Evolutionary conservation across 805 yeast species (phyloP).

Genomic region (Saccharomycopsis microspora): DNA sequence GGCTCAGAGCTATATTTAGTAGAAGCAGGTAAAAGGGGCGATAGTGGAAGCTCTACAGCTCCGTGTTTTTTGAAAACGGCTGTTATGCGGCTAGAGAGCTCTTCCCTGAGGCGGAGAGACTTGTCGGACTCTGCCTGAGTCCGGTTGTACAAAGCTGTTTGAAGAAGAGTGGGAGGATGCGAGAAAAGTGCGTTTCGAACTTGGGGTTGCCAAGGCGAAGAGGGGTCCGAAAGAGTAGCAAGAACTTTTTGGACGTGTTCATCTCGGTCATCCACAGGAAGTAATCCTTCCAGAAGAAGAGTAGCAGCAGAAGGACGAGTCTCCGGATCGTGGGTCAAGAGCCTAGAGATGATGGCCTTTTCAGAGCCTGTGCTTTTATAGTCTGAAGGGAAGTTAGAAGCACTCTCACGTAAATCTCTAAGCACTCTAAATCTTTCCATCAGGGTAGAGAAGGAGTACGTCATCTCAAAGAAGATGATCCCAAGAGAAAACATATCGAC

Average conservation of each 20-base stretch:
- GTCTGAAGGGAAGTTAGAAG: slow-evolving; percentile 59
- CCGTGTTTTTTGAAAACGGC: slow-evolving; percentile 71
- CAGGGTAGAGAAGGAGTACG: slow-evolving; percentile 71
- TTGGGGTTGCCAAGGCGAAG: slow-evolving; percentile 90
- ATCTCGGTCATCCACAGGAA: slow-evolving; percentile 87
- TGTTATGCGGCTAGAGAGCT: slow-evolving; percentile 45
- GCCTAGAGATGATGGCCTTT: slow-evolving; percentile 48
- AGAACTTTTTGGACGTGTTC: slow-evolving; percentile 82
- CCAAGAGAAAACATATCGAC: slow-evolving; percentile 96
- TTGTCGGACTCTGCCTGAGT: slow-evolving; percentile 17
- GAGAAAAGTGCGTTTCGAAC: slow-evolving; percentile 79
- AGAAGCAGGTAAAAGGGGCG: slow-evolving; percentile 68
- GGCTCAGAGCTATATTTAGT: slow-evolving; percentile 55
- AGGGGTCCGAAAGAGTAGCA: slow-evolving; percentile 74
- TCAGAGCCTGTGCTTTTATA: slow-evolving; percentile 52
- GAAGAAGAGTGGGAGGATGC: slow-evolving; percentile 76
- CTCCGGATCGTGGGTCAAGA: slow-evolving; percentile 71
- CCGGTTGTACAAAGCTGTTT: slow-evolving; percentile 59
- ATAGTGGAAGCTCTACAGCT: slow-evolving; percentile 63
- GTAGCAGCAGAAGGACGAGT: slow-evolving; percentile 72
- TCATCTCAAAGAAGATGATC: slow-evolving; percentile 91
- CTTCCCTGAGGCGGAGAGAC: slow-evolving; percentile 20
- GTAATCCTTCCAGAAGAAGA: slow-evolving; percentile 65
- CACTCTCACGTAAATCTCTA: slow-evolving; percentile 45
- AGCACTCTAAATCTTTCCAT: slow-evolving; percentile 84